Evolutionary conservation across 129 eudicot genomes (phyloP).

Genomic region (Heracleum sosnowskyi): DNA sequence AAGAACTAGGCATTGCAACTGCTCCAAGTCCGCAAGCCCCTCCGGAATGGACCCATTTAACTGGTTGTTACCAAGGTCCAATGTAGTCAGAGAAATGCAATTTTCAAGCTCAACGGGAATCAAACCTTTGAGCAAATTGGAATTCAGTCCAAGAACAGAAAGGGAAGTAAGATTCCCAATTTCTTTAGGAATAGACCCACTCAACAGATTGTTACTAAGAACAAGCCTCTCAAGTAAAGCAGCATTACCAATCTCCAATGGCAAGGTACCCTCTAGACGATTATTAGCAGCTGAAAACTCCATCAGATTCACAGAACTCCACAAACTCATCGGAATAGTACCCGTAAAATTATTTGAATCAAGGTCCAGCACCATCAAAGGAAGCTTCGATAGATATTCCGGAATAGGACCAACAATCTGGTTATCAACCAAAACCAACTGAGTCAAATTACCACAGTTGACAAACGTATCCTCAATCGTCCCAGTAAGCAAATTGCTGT

Average conservation of each 20-base stretch:
- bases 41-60: constrained; percentile 56
- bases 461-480: constrained; percentile 53
- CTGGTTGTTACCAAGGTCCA: constrained; percentile 59
- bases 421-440: constrained; percentile 43
- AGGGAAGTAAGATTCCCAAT: constrained; percentile 46
- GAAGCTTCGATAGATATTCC: constrained; percentile 46
- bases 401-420: constrained; percentile 54
- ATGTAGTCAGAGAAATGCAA: constrained; percentile 45
- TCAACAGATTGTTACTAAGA: constrained; percentile 42
- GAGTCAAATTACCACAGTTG: constrained; percentile 51
- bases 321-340: constrained; percentile 44
- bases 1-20: constrained; percentile 60
- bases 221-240: constrained; percentile 36
- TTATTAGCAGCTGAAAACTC: constrained; percentile 74
- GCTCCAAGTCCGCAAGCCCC: constrained; percentile 35
- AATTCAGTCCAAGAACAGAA: constrained; percentile 53
- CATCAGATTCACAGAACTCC: constrained; percentile 41
- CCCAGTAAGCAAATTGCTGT: constrained; percentile 51
- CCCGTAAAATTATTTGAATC: constrained; percentile 65
- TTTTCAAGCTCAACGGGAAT: constrained; percentile 51
- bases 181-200: constrained; percentile 44
- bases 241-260: constrained; percentile 37
- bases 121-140: constrained; percentile 42
- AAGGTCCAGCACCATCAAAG: constrained; percentile 56
- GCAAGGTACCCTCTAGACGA: constrained; percentile 43